Base-by-base conservation (phyloP, 2,329 filamentous ascomycete species). In the Helotiales sp. region DNA sequence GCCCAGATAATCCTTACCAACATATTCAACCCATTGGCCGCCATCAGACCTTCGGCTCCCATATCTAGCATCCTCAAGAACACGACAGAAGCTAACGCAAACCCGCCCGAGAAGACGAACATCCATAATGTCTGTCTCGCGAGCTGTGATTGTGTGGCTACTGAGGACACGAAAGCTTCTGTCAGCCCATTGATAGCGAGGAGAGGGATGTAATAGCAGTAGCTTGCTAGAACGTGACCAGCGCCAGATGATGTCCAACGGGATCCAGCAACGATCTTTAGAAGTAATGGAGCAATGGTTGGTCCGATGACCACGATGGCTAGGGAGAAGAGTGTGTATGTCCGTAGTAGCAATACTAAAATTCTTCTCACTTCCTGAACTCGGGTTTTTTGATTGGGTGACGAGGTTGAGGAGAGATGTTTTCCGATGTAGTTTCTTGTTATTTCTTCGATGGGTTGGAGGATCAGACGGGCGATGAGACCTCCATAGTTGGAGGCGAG, bases 401-500 rank as follows among this genome's bases (percentile, higher is more conserved):
- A 62, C n/a, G 44, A 22, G 2, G 69, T 55, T 1, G 73, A 70
- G 0, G 79, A 73, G 22, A 97, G 84, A 0, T 96, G 78, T 31
- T 89, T 89, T 52, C 91, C 93, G 68, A 98, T 97, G 70, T 96
- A 87, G 69, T 88, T 92, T 36, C 96, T 88, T 63, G 89, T 93
- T 71, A 89, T 93, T 74, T 99, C 96, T 73, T 99, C 95, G 59
- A 99, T 85, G 7, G 95, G 96, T 69, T 98, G 95, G 72, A 99
- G 93, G 51, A 99, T 77, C 63, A 98, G 84, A 2, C 95, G 85
- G 0, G 95, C 95, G 27, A 96, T 77, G 0, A 99, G 82, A 2
- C 93, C 90, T 22, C 95, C 95, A 71, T 95, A 99, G 73, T 98
- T 99, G 67, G 92, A 92, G 52, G 93, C 95, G 5, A 99, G 81